Evolutionary conservation across 805 yeast species (phyloP), one percentile per base, ranked within the genome.

Genomic region (Kuraishia hungarica): DNA sequence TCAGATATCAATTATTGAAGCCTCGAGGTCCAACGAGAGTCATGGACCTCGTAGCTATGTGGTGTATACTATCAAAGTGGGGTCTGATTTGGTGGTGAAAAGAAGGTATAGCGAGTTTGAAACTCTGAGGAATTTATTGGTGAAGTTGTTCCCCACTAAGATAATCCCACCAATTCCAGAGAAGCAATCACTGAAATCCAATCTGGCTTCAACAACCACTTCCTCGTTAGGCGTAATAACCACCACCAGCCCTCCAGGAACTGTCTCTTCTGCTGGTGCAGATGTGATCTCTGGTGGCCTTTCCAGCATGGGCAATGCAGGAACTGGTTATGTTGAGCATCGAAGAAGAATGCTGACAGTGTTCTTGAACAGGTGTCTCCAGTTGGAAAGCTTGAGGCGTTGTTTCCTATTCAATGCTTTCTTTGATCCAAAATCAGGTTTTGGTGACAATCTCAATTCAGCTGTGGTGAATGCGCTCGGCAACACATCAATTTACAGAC

Each of bases 81-180:
- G 75, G 7, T 64, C 61, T 28, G 73, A 76, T 22, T 65, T 81
- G 35, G 73, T 78, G 17, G 92, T 90, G 4, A 82, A 92, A 51
- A 75, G 99, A 62, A 76, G 98, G 50, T 94, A 94, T 67, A 87
- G 96, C 39, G 99, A 94, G 67, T 94, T 94, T 67, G 97, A 89
- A 64, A 82, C 88, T 52, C 75, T 94, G 50, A 76, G 97, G 58
- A 85, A 82, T 48, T 78, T 87, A 3, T 73, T 94, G 22, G 74
- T 83, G 2, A 83, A 86, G 61, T 71, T 89, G 46, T 86, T 87
- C 59, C 97, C 99, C 2, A 82, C 94, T 2, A 66, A 84, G 2
- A 79, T 94, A 2, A 82, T 94, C 4, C 99, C 99, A 6, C 97
- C 98, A 1, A 93, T 94, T 10, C 99, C 99, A 0, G 87, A 85